phyloP scores from a whole-genome alignment of 139 green algal species.

The Asterochloris sp. region DNA sequence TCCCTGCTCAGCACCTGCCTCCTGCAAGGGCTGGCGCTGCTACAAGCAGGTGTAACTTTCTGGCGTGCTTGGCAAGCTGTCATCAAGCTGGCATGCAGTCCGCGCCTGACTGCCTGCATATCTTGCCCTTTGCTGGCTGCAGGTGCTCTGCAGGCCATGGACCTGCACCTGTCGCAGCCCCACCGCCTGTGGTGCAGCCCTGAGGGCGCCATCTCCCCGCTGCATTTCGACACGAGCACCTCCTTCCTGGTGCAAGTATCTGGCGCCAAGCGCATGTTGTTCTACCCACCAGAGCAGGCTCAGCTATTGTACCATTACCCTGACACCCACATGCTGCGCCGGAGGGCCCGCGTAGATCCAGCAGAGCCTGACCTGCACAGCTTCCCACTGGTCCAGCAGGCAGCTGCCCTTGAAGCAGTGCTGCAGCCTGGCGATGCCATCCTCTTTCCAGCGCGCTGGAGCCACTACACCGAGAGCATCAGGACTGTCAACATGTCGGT shows the following conservation, averaged over 20 bases:
- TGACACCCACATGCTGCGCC: slow-evolving; percentile 34
- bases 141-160: no score
- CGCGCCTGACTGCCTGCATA: no score
- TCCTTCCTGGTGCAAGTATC: slow-evolving; percentile 36
- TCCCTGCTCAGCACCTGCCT: no score
- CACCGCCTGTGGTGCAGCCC: slow-evolving; percentile 28
- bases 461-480: slow-evolving; percentile 47
- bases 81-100: no score
- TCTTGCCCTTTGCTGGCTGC: no score
- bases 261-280: slow-evolving; percentile 43
- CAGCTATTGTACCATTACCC: slow-evolving; percentile 28
- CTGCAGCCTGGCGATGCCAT: slow-evolving; percentile 45
- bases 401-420: slow-evolving; percentile 33
- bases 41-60: no score
- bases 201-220: slow-evolving; percentile 35
- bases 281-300: slow-evolving; percentile 34
- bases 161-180: no score
- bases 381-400: slow-evolving; percentile 12
- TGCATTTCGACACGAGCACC: slow-evolving; percentile 38
- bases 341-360: slow-evolving; percentile 26
- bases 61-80: no score
- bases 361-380: slow-evolving; percentile 10
- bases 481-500: no score
- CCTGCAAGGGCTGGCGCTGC: no score
- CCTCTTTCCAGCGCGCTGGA: slow-evolving; percentile 41